A percentile compares a stretch with the other conserved stretches of the same genome.
These are phyloP conservation scores for Pleurotus sapidus DNA, from an alignment of 768 basidiomycete species.

Conservation along the genomic window DNA sequence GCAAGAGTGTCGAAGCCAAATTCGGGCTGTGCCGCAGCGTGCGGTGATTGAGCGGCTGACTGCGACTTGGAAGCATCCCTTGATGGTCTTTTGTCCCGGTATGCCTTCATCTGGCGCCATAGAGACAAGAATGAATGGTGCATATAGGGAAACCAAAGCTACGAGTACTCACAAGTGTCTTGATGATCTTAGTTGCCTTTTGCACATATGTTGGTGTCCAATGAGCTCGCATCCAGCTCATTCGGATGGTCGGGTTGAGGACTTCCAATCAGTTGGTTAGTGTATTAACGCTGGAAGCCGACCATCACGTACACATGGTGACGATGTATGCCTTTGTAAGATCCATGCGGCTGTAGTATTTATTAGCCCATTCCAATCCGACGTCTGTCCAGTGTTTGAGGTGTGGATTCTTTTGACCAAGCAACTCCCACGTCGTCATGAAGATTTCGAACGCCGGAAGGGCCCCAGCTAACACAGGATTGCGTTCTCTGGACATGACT, in stretches of 20 bases:
- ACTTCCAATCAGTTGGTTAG: too few relatives aligned
- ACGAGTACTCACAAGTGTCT: too few relatives aligned
- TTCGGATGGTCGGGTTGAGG: constrained; percentile 14
- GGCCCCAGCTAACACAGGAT: constrained; percentile 15
- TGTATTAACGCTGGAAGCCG: too few relatives aligned
- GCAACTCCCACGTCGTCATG: constrained; percentile 12
- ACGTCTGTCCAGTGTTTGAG: constrained; percentile 4
- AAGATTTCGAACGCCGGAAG: constrained; percentile 19
- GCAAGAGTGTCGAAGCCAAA: neutral
- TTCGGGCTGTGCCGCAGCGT: too few relatives aligned
- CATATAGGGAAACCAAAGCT: too few relatives aligned
- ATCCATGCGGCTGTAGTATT: constrained; percentile 12
- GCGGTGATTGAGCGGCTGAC: too few relatives aligned
- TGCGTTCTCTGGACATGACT: constrained; percentile 15
- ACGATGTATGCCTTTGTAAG: constrained; percentile 12
- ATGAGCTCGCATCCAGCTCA: constrained; percentile 15
- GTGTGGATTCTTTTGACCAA: constrained; percentile 1
- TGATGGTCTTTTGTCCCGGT: too few relatives aligned
- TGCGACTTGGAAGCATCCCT: too few relatives aligned
- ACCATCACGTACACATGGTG: constrained; percentile 10
- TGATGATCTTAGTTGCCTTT: constrained; percentile 8
- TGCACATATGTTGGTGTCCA: too few relatives aligned
- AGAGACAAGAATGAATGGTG: too few relatives aligned
- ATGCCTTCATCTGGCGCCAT: too few relatives aligned
- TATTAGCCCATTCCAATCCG: constrained; percentile 8